Percentiles rank a stretch among this genome's conserved stretches.
These are phyloP conservation scores for Microsporum audouinii DNA, from an alignment of 2,329 filamentous ascomycete genomes.

Conservation along the genomic window DNA sequence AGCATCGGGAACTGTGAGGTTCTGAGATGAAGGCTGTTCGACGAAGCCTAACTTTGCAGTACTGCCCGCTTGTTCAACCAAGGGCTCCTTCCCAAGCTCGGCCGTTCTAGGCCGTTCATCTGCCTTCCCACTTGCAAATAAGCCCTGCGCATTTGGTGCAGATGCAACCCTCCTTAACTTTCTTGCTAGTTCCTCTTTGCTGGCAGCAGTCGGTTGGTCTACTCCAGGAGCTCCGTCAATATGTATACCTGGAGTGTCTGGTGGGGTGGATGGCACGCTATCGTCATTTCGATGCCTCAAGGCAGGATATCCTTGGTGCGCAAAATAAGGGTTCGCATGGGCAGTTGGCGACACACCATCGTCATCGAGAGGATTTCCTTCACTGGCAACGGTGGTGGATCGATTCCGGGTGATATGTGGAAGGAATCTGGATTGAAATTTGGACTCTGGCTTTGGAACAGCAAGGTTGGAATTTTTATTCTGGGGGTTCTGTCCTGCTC, in stretches of 20 bases:
- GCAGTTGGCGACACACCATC: constrained; percentile 84
- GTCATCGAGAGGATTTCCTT: constrained; percentile 83
- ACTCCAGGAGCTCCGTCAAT: constrained; percentile 55
- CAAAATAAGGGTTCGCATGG: constrained; percentile 93
- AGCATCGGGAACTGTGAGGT: constrained; percentile 24
- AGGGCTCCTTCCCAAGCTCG: constrained; percentile 72
- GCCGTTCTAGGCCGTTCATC: constrained; percentile 68
- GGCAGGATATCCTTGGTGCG: constrained; percentile 85
- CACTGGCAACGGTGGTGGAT: constrained; percentile 81
- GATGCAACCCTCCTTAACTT: constrained; percentile 90
- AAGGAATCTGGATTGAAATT: constrained; percentile 75
- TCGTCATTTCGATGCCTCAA: constrained; percentile 90
- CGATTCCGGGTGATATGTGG: constrained; percentile 77
- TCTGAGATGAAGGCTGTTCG: constrained; percentile 29
- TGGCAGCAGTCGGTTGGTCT: constrained; percentile 60
- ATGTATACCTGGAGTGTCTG: constrained; percentile 73
- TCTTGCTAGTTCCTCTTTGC: constrained; percentile 86
- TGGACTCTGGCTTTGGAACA: constrained; percentile 48
- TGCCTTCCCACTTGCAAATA: constrained; percentile 56
- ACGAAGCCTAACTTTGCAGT: constrained; percentile 45
- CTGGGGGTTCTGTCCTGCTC: constrained; percentile 24
- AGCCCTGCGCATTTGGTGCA: constrained; percentile 88
- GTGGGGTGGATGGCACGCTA: constrained; percentile 83
- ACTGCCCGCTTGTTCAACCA: constrained; percentile 48
- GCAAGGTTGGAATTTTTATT: constrained; percentile 33